Evolutionary conservation across 345 rosid genomes (phyloP).

Genomic region (Dimocarpus longan): DNA sequence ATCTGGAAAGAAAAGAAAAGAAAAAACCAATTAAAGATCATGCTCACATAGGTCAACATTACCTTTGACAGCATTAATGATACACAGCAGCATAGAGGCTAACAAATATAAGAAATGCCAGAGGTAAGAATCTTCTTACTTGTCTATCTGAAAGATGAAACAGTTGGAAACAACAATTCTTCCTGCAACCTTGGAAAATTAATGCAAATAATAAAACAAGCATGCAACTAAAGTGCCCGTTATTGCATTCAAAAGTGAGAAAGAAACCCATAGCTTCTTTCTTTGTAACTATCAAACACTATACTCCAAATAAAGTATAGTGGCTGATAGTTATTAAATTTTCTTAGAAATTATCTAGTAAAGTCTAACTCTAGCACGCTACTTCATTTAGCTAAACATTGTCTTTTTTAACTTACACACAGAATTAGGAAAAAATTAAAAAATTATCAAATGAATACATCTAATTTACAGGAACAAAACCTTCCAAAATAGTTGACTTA

Average conservation of each 20-base stretch:
- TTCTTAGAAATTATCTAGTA: no score
- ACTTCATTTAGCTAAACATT: no score
- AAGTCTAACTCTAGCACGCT: no score
- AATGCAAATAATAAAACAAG: slow-evolving; percentile 32
- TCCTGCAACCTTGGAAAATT: slow-evolving; percentile 63
- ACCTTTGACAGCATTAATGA: background rate
- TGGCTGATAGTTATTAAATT: no score
- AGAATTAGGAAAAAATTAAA: no score
- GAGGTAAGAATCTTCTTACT: slow-evolving; percentile 55
- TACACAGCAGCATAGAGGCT: background rate
- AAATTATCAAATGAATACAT: no score
- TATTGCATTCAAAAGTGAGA: background rate
- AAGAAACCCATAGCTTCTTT: background rate
- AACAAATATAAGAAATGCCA: slow-evolving; percentile 15
- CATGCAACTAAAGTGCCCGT: slow-evolving; percentile 25
- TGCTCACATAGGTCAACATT: slow-evolving; percentile 9
- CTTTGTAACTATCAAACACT: background rate
- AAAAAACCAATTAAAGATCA: slow-evolving; percentile 10
- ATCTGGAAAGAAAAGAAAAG: slow-evolving; percentile 40
- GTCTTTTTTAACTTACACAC: no score
- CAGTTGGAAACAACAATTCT: slow-evolving; percentile 48
- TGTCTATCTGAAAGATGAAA: slow-evolving; percentile 54
- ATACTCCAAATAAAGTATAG: no score
- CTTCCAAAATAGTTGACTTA: no score
- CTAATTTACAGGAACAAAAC: no score